Evolutionary conservation across 2,329 filamentous ascomycete species (phyloP).

Genomic region (Pseudocercospora musae): DNA sequence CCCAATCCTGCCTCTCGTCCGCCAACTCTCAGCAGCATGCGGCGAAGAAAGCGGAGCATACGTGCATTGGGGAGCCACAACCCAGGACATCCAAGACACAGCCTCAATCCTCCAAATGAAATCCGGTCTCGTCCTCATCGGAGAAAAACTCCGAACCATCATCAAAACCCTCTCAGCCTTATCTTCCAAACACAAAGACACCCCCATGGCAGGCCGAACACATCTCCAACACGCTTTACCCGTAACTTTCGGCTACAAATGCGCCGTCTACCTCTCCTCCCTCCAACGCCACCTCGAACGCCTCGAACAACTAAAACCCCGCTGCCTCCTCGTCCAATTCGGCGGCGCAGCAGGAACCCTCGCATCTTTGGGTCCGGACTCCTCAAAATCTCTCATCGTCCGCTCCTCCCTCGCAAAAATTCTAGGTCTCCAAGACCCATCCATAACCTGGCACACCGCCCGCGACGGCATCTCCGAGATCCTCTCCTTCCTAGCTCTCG

Average conservation of each 20-base stretch:
- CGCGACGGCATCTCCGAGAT: conserved; percentile 33
- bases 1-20: conserved; percentile 32
- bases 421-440: conserved; percentile 27
- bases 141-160: conserved; percentile 15
- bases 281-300: conserved; percentile 31
- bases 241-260: conserved; percentile 35
- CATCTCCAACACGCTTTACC: conserved; percentile 35
- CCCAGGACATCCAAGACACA: conserved; percentile 33
- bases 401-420: conserved; percentile 24
- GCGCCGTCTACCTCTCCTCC: conserved; percentile 31
- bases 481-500: conserved; percentile 27
- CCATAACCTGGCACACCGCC: conserved; percentile 35
- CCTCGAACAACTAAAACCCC: conserved; percentile 25
- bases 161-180: conserved; percentile 16
- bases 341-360: conserved; percentile 35
- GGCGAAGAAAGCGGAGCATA: conserved; percentile 28
- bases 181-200: conserved; percentile 21
- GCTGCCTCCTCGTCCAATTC: conserved; percentile 33
- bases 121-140: conserved; percentile 23
- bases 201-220: conserved; percentile 31
- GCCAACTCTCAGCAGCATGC: conserved; percentile 28
- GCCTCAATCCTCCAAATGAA: conserved; percentile 30
- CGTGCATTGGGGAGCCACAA: conserved; percentile 35
- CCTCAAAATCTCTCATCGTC: conserved; percentile 19
- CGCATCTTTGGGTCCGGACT: conserved; percentile 23